A percentile compares a stretch with the other conserved stretches of the same genome.
Evolutionary conservation across 257 asterid species (phyloP).

Genomic region (Anisodus tanguticus): DNA sequence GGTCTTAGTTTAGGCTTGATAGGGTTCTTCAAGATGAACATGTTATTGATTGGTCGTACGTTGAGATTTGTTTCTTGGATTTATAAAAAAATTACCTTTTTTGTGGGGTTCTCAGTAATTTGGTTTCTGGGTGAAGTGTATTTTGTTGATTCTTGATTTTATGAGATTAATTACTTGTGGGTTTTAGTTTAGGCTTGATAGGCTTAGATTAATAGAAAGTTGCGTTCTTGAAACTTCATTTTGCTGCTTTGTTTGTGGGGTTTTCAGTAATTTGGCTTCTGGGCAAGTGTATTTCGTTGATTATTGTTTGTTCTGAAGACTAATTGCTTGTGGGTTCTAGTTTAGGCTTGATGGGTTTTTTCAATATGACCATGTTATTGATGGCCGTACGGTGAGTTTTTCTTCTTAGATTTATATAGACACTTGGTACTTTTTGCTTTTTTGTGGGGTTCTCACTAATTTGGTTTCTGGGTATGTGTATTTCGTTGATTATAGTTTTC

Average conservation of each 20-base stretch:
- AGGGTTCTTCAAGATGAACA: not conserved
- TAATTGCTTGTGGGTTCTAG: no score
- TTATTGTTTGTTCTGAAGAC: not conserved
- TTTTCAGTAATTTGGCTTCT: no score
- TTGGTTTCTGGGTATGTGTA: not conserved
- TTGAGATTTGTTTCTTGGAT: not conserved
- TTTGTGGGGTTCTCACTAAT: no score
- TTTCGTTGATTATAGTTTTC: no score
- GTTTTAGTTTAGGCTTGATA: constrained; percentile 18
- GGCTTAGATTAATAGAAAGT: not conserved
- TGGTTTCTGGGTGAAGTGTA: not conserved
- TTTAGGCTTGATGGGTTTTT: no score
- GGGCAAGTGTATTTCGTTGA: not conserved
- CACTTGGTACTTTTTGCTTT: not conserved
- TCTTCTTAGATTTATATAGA: not conserved
- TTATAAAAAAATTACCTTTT: not conserved
- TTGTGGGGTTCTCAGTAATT: not conserved
- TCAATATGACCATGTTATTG: no score
- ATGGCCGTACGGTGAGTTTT: no score
- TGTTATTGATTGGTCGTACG: no score
- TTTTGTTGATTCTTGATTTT: not conserved
- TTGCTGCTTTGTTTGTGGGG: no score
- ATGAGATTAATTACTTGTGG: not conserved
- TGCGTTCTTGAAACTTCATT: not conserved
- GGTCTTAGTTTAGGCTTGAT: no score